Evolutionary conservation across 176 grass and related monocot genomes (phyloP).

Genomic region (Oryza punctata): DNA sequence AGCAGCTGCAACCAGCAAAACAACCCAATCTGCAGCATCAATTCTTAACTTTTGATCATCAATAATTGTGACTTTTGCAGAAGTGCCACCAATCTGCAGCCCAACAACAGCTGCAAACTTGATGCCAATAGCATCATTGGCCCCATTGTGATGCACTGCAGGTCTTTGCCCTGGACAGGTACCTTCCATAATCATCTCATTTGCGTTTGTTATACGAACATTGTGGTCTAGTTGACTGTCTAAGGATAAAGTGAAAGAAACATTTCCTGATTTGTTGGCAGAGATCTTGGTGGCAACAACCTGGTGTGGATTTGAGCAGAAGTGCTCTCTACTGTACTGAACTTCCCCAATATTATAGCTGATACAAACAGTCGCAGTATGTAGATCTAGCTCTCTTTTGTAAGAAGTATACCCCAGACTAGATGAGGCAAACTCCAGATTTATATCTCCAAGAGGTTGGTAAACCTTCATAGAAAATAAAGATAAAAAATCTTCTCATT

Average conservation of each 20-base stretch:
- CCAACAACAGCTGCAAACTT: conserved; percentile 62
- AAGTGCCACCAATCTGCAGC: conserved; percentile 42
- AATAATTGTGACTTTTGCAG: conserved; percentile 23
- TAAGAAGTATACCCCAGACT: conserved; percentile 45
- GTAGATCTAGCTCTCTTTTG: conserved; percentile 75
- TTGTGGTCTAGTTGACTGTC: conserved; percentile 53
- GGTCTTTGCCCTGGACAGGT: conserved; percentile 52
- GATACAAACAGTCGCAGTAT: conserved; percentile 45
- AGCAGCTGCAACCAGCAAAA: conserved; percentile 63
- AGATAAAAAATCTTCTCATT: not conserved
- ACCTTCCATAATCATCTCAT: conserved; percentile 66
- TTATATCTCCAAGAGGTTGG: conserved; percentile 71
- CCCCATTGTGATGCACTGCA: not conserved
- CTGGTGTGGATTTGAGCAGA: conserved; percentile 73
- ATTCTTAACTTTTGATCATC: conserved; percentile 60
- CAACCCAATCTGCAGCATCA: conserved; percentile 62
- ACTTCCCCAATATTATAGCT: conserved; percentile 58
- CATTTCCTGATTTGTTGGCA: conserved; percentile 48
- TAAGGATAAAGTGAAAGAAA: conserved; percentile 63
- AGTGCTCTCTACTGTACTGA: conserved; percentile 69
- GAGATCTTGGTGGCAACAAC: conserved; percentile 62
- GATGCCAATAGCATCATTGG: conserved; percentile 51
- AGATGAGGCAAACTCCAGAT: conserved; percentile 55
- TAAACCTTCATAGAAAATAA: conserved; percentile 60
- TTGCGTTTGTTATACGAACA: conserved; percentile 37